These are phyloP conservation scores for Pecoramyces ruminantium DNA, from an alignment of 192 early-diverging fungal genomes.

Conservation along the genomic window DNA sequence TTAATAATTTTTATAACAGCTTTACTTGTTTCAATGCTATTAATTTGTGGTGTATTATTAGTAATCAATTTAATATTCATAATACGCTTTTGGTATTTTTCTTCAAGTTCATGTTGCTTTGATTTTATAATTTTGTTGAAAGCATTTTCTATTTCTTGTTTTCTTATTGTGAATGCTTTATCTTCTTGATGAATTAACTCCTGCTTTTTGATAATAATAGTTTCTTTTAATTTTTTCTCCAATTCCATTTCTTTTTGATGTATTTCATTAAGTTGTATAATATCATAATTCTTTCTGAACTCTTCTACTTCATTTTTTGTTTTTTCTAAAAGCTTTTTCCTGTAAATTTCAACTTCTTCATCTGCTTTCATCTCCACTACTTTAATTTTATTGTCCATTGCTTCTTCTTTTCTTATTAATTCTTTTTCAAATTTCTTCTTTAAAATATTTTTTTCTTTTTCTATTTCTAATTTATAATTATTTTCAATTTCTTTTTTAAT, in stretches of 20 bases:
- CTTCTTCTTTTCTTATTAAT: not conserved
- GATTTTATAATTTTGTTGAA: not conserved
- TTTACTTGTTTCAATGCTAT: not conserved
- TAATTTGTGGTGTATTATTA: not conserved
- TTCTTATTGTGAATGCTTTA: not conserved
- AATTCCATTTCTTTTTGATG: not conserved
- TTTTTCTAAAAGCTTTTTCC: not conserved
- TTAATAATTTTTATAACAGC: not conserved
- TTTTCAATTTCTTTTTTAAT: not conserved
- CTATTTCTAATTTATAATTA: not conserved
- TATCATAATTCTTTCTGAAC: not conserved
- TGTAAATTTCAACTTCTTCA: not conserved
- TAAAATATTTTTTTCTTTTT: not conserved
- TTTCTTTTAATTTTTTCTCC: not conserved
- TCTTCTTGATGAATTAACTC: not conserved
- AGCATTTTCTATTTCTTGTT: not conserved
- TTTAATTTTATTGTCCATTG: not conserved
- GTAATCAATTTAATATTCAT: not conserved
- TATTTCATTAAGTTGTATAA: not conserved
- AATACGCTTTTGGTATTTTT: not conserved
- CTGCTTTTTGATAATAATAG: not conserved
- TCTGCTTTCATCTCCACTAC: not conserved
- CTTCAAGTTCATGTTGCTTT: not conserved
- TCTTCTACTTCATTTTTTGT: not conserved
- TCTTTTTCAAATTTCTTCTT: not conserved